Percentiles rank a stretch among this genome's conserved stretches.
Evolutionary conservation across 148 eudicot species (phyloP).

Genomic region (Fagopyrum tataricum): DNA sequence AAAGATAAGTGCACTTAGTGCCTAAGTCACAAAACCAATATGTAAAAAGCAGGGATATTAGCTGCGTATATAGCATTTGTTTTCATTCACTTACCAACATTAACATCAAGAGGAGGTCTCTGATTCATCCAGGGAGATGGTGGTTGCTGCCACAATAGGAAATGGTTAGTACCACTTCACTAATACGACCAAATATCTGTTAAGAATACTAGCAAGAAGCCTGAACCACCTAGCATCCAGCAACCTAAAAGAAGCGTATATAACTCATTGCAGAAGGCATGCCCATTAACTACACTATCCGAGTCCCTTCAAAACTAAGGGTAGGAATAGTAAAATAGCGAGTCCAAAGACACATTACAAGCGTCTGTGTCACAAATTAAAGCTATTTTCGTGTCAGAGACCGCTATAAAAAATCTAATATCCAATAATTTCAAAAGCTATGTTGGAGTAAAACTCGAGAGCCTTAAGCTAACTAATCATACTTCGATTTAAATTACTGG

Average conservation of each 20-base stretch:
- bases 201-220: background rate
- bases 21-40: background rate
- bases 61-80: constrained; percentile 9
- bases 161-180: constrained; percentile 15
- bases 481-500: background rate
- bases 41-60: background rate
- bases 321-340: background rate
- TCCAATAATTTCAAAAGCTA: background rate
- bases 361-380: background rate
- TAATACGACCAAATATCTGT: background rate
- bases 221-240: background rate
- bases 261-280: constrained; percentile 1
- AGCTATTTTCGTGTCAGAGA: background rate
- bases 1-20: background rate
- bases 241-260: background rate
- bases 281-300: background rate
- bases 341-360: background rate
- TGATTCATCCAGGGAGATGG: constrained; percentile 83
- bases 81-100: constrained; percentile 62
- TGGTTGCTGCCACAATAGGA: constrained; percentile 52
- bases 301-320: constrained; percentile 1
- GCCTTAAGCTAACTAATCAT: background rate
- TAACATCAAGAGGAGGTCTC: constrained; percentile 66
- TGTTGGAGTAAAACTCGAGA: background rate
- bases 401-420: background rate